Percentiles rank a stretch among this genome's conserved stretches.
phyloP scores from a whole-genome alignment of 257 asterid species.

The Eustoma russellianum region DNA sequence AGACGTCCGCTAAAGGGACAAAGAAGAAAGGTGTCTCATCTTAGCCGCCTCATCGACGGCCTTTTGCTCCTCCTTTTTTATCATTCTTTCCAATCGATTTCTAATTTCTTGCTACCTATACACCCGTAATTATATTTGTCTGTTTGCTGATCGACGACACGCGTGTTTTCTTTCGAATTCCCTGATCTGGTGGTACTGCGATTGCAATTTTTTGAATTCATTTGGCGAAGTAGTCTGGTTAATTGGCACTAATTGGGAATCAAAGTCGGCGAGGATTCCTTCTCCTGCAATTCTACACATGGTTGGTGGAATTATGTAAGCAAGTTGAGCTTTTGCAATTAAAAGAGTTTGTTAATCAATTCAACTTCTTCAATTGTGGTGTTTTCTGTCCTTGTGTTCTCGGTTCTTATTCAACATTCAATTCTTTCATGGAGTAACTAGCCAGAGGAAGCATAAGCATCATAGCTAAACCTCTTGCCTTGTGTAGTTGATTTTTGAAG shows the following conservation, averaged over 20 bases:
- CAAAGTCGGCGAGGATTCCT: slow-evolving; percentile 37
- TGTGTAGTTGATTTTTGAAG: no score
- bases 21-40: slow-evolving; percentile 60
- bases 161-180: not conserved
- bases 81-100: slow-evolving; percentile 63
- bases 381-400: no score
- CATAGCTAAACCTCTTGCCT: no score
- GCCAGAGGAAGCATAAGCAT: no score
- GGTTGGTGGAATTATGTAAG: slow-evolving; percentile 34
- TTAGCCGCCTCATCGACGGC: slow-evolving; percentile 90
- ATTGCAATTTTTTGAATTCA: not conserved
- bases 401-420: no score
- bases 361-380: no score
- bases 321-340: no score
- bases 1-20: no score
- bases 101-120: slow-evolving; percentile 97
- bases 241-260: slow-evolving; percentile 37
- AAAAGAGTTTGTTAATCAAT: no score
- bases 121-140: slow-evolving; percentile 35
- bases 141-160: not conserved
- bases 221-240: not conserved
- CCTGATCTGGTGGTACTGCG: not conserved
- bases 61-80: slow-evolving; percentile 75
- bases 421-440: no score
- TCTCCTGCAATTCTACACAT: slow-evolving; percentile 25